Conservation (phyloP, 176 grass and related monocot genomes). For the Raddia distichophylla region DNA sequence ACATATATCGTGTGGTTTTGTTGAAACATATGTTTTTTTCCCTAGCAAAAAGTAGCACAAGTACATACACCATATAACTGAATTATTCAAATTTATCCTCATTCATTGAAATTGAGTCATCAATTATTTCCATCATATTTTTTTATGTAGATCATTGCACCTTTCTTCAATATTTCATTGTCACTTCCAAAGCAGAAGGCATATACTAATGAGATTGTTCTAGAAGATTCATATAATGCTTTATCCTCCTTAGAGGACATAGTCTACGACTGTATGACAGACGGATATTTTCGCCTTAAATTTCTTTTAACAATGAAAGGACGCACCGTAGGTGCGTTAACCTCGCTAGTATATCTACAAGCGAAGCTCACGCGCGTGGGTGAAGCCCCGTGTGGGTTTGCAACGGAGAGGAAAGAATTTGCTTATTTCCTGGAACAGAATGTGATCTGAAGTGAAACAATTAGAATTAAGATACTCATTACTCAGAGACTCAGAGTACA, state of each 20-base stretch:
- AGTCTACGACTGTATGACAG: too few relatives aligned
- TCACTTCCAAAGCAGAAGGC: constrained; percentile 89
- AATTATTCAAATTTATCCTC: background rate
- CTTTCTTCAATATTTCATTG: constrained; percentile 92
- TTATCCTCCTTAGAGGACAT: constrained; percentile 94
- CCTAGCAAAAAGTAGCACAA: constrained; percentile 20
- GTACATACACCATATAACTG: constrained; percentile 1
- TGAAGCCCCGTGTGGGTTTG: too few relatives aligned
- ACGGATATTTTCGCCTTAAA: too few relatives aligned
- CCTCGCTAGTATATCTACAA: too few relatives aligned
- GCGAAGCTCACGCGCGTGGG: too few relatives aligned
- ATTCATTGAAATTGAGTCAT: constrained; percentile 24
- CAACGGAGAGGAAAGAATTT: too few relatives aligned
- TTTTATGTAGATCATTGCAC: constrained; percentile 68
- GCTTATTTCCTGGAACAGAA: too few relatives aligned
- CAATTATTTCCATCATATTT: constrained; percentile 25
- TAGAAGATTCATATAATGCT: constrained; percentile 90
- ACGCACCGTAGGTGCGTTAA: too few relatives aligned
- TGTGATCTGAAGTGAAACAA: too few relatives aligned
- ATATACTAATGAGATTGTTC: constrained; percentile 66
- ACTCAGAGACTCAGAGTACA: too few relatives aligned
- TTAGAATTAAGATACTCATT: too few relatives aligned
- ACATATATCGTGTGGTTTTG: constrained; percentile 33
- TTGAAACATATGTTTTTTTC: constrained; percentile 20
- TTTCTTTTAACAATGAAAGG: too few relatives aligned